Evolutionary conservation across 2,329 filamentous ascomycete species (phyloP).

Genomic region (Phoma sp.): DNA sequence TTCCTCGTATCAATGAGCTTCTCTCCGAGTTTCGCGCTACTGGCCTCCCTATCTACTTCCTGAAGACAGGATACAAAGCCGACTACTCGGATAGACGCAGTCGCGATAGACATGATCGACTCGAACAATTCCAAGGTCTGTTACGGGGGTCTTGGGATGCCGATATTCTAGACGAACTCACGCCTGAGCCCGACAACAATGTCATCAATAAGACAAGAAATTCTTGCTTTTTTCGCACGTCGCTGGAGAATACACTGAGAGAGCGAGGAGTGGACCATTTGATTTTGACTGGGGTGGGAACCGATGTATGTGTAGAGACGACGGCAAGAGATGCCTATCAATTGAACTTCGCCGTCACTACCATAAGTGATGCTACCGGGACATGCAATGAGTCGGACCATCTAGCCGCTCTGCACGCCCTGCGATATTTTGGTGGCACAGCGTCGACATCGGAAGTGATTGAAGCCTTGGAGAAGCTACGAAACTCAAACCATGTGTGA

Average conservation of each 20-base stretch:
- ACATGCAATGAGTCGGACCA: constrained; percentile 11
- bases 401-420: constrained; percentile 12
- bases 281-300: constrained; percentile 22
- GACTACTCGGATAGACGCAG: constrained; percentile 22
- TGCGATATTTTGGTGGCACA: constrained; percentile 13
- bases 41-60: constrained; percentile 19
- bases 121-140: constrained; percentile 18
- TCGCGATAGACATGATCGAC: constrained; percentile 8
- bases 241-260: constrained; percentile 10
- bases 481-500: constrained; percentile 11
- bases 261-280: constrained; percentile 19
- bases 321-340: constrained; percentile 10
- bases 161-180: constrained; percentile 24
- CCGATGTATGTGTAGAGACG: constrained; percentile 22
- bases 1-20: constrained; percentile 22
- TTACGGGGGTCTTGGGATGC: constrained; percentile 21
- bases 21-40: constrained; percentile 13
- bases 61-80: constrained; percentile 11
- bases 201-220: constrained; percentile 21
- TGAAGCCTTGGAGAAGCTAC: constrained; percentile 11
- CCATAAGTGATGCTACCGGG: constrained; percentile 13
- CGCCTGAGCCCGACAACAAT: constrained; percentile 14
- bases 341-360: constrained; percentile 9
- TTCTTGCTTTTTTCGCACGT: constrained; percentile 19
- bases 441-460: constrained; percentile 10